phyloP scores from a whole-genome alignment of 176 grass and related monocot genomes.

The Aegilops bicornis region DNA sequence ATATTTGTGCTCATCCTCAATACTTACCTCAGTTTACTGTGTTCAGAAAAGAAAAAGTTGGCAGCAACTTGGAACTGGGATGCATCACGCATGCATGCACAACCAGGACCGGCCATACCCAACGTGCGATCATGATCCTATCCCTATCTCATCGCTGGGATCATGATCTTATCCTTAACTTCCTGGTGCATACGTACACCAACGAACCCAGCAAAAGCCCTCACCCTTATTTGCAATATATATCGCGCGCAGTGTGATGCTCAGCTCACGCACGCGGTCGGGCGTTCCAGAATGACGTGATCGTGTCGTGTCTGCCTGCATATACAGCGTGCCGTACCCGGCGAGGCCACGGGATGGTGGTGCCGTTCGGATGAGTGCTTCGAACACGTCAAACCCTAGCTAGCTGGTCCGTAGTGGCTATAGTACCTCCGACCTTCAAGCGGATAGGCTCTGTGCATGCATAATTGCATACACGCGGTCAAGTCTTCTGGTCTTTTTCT shows the following conservation, averaged over 20 bases:
- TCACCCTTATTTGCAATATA: not conserved
- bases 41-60: not conserved
- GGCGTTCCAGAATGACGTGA: not conserved
- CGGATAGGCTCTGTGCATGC: not conserved
- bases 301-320: not conserved
- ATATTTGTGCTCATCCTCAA: not conserved
- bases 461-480: no score
- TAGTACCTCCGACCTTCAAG: not conserved
- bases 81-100: not conserved
- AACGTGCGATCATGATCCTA: not conserved
- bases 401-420: not conserved
- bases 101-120: not conserved
- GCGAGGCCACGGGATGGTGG: not conserved
- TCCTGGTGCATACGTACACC: not conserved
- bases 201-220: not conserved
- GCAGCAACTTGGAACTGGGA: not conserved
- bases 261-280: not conserved
- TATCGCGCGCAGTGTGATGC: not conserved
- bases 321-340: not conserved
- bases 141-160: not conserved
- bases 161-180: not conserved
- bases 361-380: not conserved
- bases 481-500: no score
- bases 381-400: not conserved
- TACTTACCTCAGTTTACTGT: no score